A percentile compares a stretch with the other conserved stretches of the same genome.
phyloP scores from a whole-genome alignment of 495 filamentous ascomycete species.

The Podospora tetraspora region DNA sequence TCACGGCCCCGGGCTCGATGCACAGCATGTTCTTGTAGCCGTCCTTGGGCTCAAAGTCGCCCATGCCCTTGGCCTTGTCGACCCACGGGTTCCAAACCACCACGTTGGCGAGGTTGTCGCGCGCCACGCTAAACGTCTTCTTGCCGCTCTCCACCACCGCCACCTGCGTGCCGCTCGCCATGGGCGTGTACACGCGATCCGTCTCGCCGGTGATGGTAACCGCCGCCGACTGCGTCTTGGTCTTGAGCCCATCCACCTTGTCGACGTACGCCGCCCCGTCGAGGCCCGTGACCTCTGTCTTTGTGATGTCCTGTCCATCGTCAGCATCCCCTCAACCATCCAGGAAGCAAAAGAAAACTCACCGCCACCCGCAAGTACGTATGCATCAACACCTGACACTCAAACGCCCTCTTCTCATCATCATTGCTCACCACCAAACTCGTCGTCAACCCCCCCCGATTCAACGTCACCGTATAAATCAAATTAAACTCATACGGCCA shows the following conservation, averaged over 20 bases:
- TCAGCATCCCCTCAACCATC: neutral
- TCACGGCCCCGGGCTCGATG: conserved; percentile 83
- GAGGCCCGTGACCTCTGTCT: conserved; percentile 65
- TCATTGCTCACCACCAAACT: conserved; percentile 83
- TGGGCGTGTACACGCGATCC: conserved; percentile 63
- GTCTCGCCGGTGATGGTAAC: conserved; percentile 62
- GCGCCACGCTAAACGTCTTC: conserved; percentile 61
- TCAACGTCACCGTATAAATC: conserved; percentile 87
- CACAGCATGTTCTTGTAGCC: conserved; percentile 91
- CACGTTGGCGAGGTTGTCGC: conserved; percentile 77
- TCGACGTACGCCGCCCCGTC: conserved; percentile 69
- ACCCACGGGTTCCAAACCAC: conserved; percentile 98
- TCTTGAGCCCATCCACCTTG: conserved; percentile 60
- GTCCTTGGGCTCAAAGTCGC: conserved; percentile 82
- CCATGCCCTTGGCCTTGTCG: conserved; percentile 73
- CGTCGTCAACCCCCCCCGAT: conserved; percentile 67
- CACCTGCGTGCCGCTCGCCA: conserved; percentile 49
- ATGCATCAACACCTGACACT: conserved; percentile 89
- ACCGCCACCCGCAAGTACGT: conserved; percentile 82
- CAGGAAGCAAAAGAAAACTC: conserved; percentile 26
- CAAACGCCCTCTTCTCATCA: conserved; percentile 63
- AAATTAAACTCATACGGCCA: conserved; percentile 85
- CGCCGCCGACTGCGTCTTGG: conserved; percentile 54
- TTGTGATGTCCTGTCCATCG: conserved; percentile 61
- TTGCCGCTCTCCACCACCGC: conserved; percentile 56